Evolutionary conservation across 192 early-diverging fungal genomes (phyloP), one percentile per base, ranked within the genome.

Genomic region (Oehlia diaphana): DNA sequence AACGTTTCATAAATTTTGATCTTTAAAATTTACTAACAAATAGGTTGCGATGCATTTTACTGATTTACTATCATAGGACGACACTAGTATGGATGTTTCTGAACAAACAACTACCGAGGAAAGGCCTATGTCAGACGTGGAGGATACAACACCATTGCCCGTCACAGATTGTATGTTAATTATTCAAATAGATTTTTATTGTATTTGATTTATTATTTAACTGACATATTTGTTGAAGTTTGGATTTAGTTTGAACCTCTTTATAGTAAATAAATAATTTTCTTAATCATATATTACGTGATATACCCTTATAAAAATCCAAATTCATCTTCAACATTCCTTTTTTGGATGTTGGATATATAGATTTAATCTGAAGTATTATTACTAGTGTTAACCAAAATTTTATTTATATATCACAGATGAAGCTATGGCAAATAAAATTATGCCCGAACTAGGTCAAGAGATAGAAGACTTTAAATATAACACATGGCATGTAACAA

Each of bases 391-490:
- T 12, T 47, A 47, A 47, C 44, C 44, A 47, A 12, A 16, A 28
- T 26, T 49, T 31, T 28, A 64, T 63, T 49, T 61, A 47, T 35
- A 39, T 42, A 12, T 67, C 9, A 66, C 79, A 87, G 86, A 82
- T 23, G 82, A 87, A 64, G 80, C 80, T 63, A 78, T 85, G 49
- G 81, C 86, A 8, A 83, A 74, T 26, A 85, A 83, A 61, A 47
- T 87, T 58, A 82, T 87, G 61, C 82, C 84, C 23, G 37, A 81
- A 31, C 58, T 84, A 39, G 80, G 80, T 28, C 72, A 80, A 5
- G 86, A 87, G 65, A 63, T 84, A 35, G 86, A 85, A 67, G 84
- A 85, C 26, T 74, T 79, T n/a, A 78, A 77, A 63, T 81, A 75
- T 62, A 62, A 82, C 63, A 84, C 75, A 37, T 87, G 86, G 86